Percentiles rank a stretch among this genome's conserved stretches.
phyloP scores from a whole-genome alignment of 2,329 filamentous ascomycete species.

The Penicillium griseofulvum region DNA sequence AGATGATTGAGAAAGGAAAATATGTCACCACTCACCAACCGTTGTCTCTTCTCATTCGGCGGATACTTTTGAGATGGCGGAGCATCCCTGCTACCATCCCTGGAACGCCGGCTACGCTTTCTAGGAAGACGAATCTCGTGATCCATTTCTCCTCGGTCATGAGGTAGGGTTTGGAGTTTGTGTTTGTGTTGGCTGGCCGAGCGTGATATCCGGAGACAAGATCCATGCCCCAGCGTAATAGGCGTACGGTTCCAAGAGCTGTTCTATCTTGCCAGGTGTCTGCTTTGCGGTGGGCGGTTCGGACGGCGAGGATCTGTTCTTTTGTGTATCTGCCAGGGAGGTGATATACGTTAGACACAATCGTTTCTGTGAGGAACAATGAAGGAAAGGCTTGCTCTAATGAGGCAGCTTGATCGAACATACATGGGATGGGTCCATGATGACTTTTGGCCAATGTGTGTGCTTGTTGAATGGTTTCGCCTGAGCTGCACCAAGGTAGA shows the following conservation, averaged over 20 bases:
- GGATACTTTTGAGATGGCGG: slow-evolving; percentile 75
- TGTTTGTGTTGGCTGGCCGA: slow-evolving; percentile 38
- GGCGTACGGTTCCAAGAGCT: slow-evolving; percentile 70
- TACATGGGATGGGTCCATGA: slow-evolving; percentile 65
- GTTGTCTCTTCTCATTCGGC: slow-evolving; percentile 81
- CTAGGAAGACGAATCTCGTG: slow-evolving; percentile 82
- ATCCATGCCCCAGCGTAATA: slow-evolving; percentile 75
- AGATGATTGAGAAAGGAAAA: too few species aligned
- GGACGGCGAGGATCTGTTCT: slow-evolving; percentile 70
- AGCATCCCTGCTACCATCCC: slow-evolving; percentile 95
- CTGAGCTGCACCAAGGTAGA: not conserved
- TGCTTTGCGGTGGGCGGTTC: slow-evolving; percentile 70
- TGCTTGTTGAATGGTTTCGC: not conserved
- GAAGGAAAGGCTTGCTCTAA: not conserved
- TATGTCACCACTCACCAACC: slow-evolving; percentile 57
- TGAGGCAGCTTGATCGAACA: slow-evolving; percentile 4
- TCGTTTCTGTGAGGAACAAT: not conserved
- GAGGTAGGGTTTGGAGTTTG: slow-evolving; percentile 51
- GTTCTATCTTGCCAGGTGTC: slow-evolving; percentile 69
- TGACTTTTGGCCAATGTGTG: slow-evolving; percentile 36
- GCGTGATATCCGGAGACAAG: slow-evolving; percentile 75
- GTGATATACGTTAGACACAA: not conserved
- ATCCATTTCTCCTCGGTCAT: slow-evolving; percentile 85
- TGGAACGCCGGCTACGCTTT: slow-evolving; percentile 86
- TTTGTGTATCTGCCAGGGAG: slow-evolving; percentile 58